Evolutionary conservation across 2,329 filamentous ascomycete species (phyloP).

Genomic region (Chaetomiaceae sp.): DNA sequence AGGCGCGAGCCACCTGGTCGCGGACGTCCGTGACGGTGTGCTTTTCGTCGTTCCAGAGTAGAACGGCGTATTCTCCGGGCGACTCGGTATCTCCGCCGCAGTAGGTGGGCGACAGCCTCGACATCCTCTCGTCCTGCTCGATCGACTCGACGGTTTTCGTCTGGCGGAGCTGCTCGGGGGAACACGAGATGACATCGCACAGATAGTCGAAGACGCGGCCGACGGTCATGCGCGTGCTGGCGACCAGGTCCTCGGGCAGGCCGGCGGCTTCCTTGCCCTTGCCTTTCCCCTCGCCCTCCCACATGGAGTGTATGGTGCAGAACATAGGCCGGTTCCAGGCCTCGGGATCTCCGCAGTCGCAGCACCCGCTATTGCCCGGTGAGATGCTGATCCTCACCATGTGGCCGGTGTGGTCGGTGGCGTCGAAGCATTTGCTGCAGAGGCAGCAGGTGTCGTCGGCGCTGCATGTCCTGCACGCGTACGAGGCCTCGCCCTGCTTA

Average conservation of each 20-base stretch:
- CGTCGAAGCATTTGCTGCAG: slow-evolving; percentile 89
- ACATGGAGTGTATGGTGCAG: slow-evolving; percentile 86
- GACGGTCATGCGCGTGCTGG: slow-evolving; percentile 79
- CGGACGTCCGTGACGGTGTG: slow-evolving; percentile 89
- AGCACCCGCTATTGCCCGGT: slow-evolving; percentile 88
- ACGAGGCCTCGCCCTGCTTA: slow-evolving; percentile 87
- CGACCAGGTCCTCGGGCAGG: slow-evolving; percentile 68
- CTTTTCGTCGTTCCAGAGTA: slow-evolving; percentile 98
- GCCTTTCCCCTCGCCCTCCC: slow-evolving; percentile 47
- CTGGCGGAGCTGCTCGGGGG: slow-evolving; percentile 86
- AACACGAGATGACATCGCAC: slow-evolving; percentile 96
- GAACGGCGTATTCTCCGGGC: slow-evolving; percentile 70
- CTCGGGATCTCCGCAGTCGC: slow-evolving; percentile 93
- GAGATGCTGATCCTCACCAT: slow-evolving; percentile 85
- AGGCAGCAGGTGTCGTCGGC: slow-evolving; percentile 93
- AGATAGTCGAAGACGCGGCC: slow-evolving; percentile 85
- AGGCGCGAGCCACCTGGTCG: slow-evolving; percentile 85
- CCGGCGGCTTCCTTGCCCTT: slow-evolving; percentile 53
- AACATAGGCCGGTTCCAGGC: slow-evolving; percentile 84
- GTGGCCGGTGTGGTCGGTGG: slow-evolving; percentile 90
- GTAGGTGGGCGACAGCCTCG: slow-evolving; percentile 69
- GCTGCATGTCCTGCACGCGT: slow-evolving; percentile 89
- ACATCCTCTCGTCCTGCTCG: slow-evolving; percentile 70
- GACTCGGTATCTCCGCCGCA: slow-evolving; percentile 62
- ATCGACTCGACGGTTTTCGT: slow-evolving; percentile 80